Evolutionary conservation across 1,284 basidiomycete genomes (phyloP).

Genomic region (Moniliophthora roreri): DNA sequence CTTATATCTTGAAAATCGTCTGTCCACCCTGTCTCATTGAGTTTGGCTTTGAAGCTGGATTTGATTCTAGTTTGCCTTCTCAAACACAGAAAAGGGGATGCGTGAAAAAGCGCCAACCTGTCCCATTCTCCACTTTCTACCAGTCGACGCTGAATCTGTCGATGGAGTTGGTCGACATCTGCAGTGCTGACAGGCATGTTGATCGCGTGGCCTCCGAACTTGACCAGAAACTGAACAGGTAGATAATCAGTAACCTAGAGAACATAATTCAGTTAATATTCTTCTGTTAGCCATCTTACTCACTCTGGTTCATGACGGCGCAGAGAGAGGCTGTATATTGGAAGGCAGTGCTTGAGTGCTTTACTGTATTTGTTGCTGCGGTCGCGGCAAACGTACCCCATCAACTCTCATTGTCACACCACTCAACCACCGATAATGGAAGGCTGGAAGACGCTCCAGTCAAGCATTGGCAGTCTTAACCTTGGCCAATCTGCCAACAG

Average conservation of each 20-base stretch:
- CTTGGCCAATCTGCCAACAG: constrained; percentile 69
- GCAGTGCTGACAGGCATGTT: constrained; percentile 1
- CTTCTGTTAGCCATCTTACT: neutral
- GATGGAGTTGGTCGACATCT: constrained; percentile 3
- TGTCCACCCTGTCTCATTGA: constrained; percentile 5
- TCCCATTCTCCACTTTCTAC: constrained; percentile 9
- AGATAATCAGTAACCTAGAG: neutral
- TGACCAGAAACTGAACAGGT: neutral
- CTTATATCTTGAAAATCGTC: constrained; percentile 4
- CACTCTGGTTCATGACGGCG: neutral
- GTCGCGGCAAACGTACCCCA: neutral
- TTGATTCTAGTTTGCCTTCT: neutral
- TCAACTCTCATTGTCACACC: neutral
- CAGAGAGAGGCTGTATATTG: neutral
- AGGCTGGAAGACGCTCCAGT: constrained; percentile 69
- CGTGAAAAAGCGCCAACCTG: neutral
- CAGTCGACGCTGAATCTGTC: constrained; percentile 3
- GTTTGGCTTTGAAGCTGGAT: neutral
- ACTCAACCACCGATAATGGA: constrained; percentile 53
- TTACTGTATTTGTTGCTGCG: constrained; percentile 6
- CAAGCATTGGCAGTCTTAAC: constrained; percentile 61
- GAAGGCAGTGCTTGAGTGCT: constrained; percentile 5
- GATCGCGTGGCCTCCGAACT: neutral
- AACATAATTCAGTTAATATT: neutral
- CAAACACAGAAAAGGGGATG: neutral